A percentile compares a stretch with the other conserved stretches of the same genome.
Evolutionary conservation across 129 eudicot species (phyloP).

Genomic region (carrot (Daucus carota)): DH1_v3.0 NC_030385.2:11364001-11364500

Average conservation of each 20-base stretch:
- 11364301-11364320: conserved; percentile 55
- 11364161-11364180: conserved; percentile 47
- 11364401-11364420: conserved; percentile 68
- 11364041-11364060: conserved; percentile 59
- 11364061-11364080: conserved; percentile 60
- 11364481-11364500: no score
- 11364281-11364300: conserved; percentile 46
- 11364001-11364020: conserved; percentile 93
- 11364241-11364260: conserved; percentile 45
- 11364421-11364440: conserved; percentile 29
- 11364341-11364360: conserved; percentile 65
- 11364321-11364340: conserved; percentile 47
- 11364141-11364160: conserved; percentile 64
- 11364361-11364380: conserved; percentile 46
- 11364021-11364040: conserved; percentile 78
- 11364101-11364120: conserved; percentile 65
- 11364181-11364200: conserved; percentile 57
- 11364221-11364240: conserved; percentile 55
- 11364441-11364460: conserved; percentile 39
- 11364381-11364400: conserved; percentile 40
- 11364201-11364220: conserved; percentile 54
- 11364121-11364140: conserved; percentile 58
- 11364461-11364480: conserved; percentile 52
- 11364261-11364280: conserved; percentile 44
- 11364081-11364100: conserved; percentile 45